These are phyloP conservation scores for Botrytis paeoniae DNA, from an alignment of 2,329 filamentous ascomycete species.

Conservation along the genomic window DNA sequence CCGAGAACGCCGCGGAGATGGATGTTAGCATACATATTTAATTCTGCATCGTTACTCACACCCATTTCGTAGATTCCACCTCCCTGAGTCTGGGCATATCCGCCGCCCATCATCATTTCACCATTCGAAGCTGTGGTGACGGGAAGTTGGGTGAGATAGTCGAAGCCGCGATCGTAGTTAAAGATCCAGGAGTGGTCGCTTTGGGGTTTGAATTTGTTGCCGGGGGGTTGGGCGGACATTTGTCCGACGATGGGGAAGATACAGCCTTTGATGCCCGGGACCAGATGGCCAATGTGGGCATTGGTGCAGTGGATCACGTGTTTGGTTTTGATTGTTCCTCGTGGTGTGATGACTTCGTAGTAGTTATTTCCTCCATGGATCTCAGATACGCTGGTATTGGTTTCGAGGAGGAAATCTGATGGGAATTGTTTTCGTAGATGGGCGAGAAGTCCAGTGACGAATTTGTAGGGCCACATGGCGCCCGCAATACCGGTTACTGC, in stretches of 20 bases:
- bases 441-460: slow-evolving; percentile 52
- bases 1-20: background rate
- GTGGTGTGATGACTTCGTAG: slow-evolving; percentile 51
- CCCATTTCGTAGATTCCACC: background rate
- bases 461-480: slow-evolving; percentile 57
- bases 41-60: background rate
- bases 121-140: background rate
- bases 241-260: slow-evolving; percentile 57
- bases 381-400: slow-evolving; percentile 39
- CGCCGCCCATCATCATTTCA: slow-evolving; percentile 14
- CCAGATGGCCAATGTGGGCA: slow-evolving; percentile 60
- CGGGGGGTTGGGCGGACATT: slow-evolving; percentile 3
- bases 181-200: slow-evolving; percentile 16
- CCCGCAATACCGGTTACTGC: slow-evolving; percentile 5
- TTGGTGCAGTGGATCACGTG: slow-evolving; percentile 66
- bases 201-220: slow-evolving; percentile 10
- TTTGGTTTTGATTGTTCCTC: slow-evolving; percentile 52
- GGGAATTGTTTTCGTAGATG: slow-evolving; percentile 41
- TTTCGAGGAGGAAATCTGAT: slow-evolving; percentile 54
- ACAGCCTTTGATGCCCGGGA: slow-evolving; percentile 47
- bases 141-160: slow-evolving; percentile 14
- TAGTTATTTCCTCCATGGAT: slow-evolving; percentile 24
- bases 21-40: slow-evolving; percentile 5
- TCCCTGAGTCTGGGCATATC: background rate
- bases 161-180: slow-evolving; percentile 10